Conservation (phyloP, 345 rosid species). For the Acer saccharum region DNA sequence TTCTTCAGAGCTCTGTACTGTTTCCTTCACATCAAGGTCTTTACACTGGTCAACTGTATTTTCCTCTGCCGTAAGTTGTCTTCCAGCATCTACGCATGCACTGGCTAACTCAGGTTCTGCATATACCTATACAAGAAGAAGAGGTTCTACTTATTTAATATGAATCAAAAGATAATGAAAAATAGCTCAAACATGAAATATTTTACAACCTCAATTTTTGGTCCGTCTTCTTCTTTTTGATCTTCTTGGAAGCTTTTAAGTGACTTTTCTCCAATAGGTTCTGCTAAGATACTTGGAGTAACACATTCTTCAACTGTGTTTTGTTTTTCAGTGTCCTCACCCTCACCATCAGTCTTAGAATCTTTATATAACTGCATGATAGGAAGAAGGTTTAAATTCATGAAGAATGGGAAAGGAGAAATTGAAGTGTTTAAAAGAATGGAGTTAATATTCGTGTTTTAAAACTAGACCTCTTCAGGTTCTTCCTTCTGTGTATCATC, state of each 20-base stretch:
- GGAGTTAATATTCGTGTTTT: background rate
- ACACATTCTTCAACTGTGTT: constrained; percentile 22
- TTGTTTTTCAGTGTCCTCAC: constrained; percentile 20
- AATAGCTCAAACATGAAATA: background rate
- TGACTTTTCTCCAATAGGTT: constrained; percentile 22
- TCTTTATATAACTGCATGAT: background rate
- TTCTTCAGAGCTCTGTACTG: background rate
- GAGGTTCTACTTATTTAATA: constrained; percentile 5
- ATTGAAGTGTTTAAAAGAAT: background rate
- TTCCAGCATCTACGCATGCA: constrained; percentile 20
- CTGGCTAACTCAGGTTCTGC: constrained; percentile 26
- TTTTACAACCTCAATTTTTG: background rate
- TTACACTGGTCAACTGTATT: background rate
- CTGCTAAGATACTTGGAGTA: constrained; percentile 12
- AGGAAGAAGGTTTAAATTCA: background rate
- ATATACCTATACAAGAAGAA: constrained; percentile 26
- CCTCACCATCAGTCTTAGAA: background rate
- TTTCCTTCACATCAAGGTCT: constrained; percentile 13
- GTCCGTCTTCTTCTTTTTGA: background rate
- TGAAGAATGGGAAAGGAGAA: background rate
- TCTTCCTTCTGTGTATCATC: constrained; percentile 31
- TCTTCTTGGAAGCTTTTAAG: constrained; percentile 20
- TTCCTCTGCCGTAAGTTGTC: constrained; percentile 14
- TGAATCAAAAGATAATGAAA: constrained; percentile 8
- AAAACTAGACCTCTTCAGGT: constrained; percentile 30